These are phyloP conservation scores for Neonectria ditissima DNA, from an alignment of 2,329 filamentous ascomycete genomes.

Conservation along the genomic window DNA sequence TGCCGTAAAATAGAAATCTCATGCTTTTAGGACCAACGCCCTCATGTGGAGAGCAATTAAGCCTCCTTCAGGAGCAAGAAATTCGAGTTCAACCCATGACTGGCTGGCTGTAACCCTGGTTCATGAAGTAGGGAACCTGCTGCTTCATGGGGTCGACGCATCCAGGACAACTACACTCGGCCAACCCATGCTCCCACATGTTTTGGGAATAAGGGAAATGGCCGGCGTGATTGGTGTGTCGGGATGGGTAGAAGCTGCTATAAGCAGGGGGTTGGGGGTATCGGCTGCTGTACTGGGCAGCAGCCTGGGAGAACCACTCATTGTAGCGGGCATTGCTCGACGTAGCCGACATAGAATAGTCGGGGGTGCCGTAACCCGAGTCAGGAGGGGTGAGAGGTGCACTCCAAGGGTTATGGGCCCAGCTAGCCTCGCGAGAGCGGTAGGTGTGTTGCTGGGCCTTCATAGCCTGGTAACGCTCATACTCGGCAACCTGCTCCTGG, in stretches of 20 bases:
- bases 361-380: conserved; percentile 71
- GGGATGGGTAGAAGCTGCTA: conserved; percentile 56
- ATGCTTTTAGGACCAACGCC: conserved; percentile 41
- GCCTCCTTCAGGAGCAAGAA: conserved; percentile 20
- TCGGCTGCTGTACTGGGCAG: conserved; percentile 57
- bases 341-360: conserved; percentile 67
- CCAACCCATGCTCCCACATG: conserved; percentile 64
- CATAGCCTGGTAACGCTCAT: conserved; percentile 60
- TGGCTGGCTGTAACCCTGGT: conserved; percentile 64
- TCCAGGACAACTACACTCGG: conserved; percentile 62
- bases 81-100: conserved; percentile 62
- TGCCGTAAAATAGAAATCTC: conserved; percentile 47
- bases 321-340: conserved; percentile 67
- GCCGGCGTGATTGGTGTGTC: conserved; percentile 54
- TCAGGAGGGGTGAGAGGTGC: conserved; percentile 69
- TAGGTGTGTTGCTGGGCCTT: conserved; percentile 58
- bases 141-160: conserved; percentile 62
- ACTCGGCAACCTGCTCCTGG: conserved; percentile 67
- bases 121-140: conserved; percentile 60
- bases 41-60: conserved; percentile 37
- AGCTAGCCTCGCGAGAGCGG: conserved; percentile 58
- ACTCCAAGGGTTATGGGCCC: conserved; percentile 59
- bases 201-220: conserved; percentile 61
- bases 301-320: conserved; percentile 66
- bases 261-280: conserved; percentile 59